Evolutionary conservation across 2,329 filamentous ascomycete genomes (phyloP), one percentile per base, ranked within the genome.

Genomic region (Phialophora verrucosa): DNA sequence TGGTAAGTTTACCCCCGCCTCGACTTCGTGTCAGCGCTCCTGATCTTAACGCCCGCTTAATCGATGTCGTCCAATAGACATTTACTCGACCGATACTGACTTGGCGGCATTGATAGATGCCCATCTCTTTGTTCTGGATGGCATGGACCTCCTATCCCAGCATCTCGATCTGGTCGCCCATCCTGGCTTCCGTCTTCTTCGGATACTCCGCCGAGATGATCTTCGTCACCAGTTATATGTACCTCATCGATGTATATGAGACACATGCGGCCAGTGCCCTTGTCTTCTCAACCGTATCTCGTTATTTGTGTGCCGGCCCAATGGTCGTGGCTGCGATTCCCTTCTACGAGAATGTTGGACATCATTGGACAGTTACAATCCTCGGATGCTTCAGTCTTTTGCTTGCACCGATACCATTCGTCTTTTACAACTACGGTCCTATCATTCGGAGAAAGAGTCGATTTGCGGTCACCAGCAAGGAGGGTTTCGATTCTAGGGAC

Each of bases 171-270:
- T 87, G 84, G 83, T 82, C 80, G 20, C 81, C 82, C 0, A 77
- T 87, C 2, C 74, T 75, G 1, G 83, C 84, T 0, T 83, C 79
- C n/a, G 79, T 82, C 0, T 69, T 85, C 0, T 85, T 87, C 70
- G 84, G 85, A 5, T 81, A 81, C 67, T 83, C 82, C 1, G 78
- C 82, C 32, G 78, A 83, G 10, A 79, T 78, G 55, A 77, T 85
- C 11, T 85, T 84, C 73, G 82, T 85, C 66, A 80, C 78, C 60
- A 80, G 77, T 49, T 85, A 85, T 63, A 81, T 84, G 77, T 88
- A 88, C 71, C 83, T 88, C 60, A 87, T 87, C 64, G 84, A 87
- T 69, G 79, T 78, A 10, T 88, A 87, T 70, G 82, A 83, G 51
- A 78, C 78, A 7, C 85, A 84, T 67, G 80, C 84, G 0, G 85